Evolutionary conservation across 345 rosid species (phyloP).

Genomic region (Salix viminalis): DNA sequence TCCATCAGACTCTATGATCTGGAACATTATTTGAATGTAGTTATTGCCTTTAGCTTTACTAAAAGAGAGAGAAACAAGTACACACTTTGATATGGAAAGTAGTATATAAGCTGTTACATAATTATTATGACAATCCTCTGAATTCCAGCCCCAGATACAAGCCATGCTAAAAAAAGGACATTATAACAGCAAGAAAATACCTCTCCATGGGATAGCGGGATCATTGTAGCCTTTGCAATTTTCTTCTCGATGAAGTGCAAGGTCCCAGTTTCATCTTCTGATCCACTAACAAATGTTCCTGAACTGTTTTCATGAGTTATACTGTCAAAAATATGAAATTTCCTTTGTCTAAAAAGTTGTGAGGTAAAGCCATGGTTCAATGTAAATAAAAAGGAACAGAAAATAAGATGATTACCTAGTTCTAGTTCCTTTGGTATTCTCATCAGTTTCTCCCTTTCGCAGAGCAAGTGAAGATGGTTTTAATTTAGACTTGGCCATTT

Average conservation of each 20-base stretch:
- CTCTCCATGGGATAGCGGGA: conserved; percentile 69
- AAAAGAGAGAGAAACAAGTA: background rate
- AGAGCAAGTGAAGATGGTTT: conserved; percentile 65
- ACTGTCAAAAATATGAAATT: background rate
- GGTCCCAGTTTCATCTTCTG: conserved; percentile 56
- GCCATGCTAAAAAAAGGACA: background rate
- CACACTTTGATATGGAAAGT: background rate
- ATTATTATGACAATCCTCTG: background rate
- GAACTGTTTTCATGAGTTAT: conserved; percentile 43
- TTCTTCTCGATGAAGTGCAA: conserved; percentile 54
- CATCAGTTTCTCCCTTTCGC: conserved; percentile 64
- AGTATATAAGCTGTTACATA: background rate
- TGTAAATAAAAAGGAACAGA: background rate
- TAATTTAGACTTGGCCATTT: conserved; percentile 45
- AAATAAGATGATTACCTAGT: conserved; percentile 42
- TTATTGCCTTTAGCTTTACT: background rate
- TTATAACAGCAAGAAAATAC: conserved; percentile 23
- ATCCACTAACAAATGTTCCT: conserved; percentile 65
- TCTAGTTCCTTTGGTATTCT: conserved; percentile 64
- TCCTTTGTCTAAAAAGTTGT: background rate
- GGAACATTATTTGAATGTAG: background rate
- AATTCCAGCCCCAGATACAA: background rate
- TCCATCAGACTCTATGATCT: background rate
- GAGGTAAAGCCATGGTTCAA: background rate
- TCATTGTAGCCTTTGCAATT: conserved; percentile 69